phyloP scores from a whole-genome alignment of 805 yeast genomes.

The Grigorovia humatica region DNA sequence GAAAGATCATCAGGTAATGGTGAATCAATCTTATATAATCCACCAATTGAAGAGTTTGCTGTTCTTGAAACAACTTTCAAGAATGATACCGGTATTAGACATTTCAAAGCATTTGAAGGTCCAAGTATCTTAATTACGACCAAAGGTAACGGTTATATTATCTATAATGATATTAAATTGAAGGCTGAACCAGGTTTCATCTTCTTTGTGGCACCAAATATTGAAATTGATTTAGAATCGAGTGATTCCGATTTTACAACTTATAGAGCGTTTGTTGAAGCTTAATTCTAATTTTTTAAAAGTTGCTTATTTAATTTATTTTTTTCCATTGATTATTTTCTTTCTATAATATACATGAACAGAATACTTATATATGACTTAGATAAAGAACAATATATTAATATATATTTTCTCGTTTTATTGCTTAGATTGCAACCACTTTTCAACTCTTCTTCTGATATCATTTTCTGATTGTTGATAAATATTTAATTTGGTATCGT shows the following conservation, averaged over 20 bases:
- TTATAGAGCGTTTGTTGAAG: constrained; percentile 87
- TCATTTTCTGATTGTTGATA: constrained; percentile 83
- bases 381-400: background rate
- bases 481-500: constrained; percentile 73
- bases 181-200: constrained; percentile 63
- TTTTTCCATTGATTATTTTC: background rate
- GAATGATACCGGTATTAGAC: constrained; percentile 36
- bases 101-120: constrained; percentile 57
- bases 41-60: constrained; percentile 94
- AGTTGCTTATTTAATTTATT: background rate
- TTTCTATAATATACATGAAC: background rate
- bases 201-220: constrained; percentile 74
- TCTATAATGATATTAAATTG: constrained; percentile 33
- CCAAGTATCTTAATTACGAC: constrained; percentile 84
- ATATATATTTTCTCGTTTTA: constrained; percentile 8
- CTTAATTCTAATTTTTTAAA: constrained; percentile 14
- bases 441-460: constrained; percentile 55
- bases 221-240: constrained; percentile 50
- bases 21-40: constrained; percentile 63
- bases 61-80: constrained; percentile 75
- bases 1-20: constrained; percentile 57
- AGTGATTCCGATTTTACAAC: constrained; percentile 52
- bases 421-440: constrained; percentile 50
- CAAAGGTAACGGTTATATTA: constrained; percentile 62
- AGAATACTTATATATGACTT: background rate